Percentiles rank a stretch among this genome's conserved stretches.
Evolutionary conservation across 2,329 filamentous ascomycete species (phyloP).

Genomic region (Penicillium paneum): DNA sequence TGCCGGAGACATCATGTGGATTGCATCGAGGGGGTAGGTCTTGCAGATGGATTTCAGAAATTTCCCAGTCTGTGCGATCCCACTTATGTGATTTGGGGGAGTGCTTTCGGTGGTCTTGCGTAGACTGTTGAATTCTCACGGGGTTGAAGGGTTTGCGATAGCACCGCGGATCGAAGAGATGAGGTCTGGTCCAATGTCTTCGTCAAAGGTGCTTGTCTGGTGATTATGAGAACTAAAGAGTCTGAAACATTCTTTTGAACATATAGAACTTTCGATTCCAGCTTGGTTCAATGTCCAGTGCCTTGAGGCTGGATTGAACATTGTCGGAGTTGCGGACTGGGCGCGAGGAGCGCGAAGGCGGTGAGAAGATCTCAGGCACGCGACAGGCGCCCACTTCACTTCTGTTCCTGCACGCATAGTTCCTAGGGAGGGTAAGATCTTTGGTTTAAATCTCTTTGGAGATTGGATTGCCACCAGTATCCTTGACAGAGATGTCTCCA

Average conservation of each 20-base stretch:
- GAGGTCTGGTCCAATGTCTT: not conserved
- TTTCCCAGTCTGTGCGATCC: not conserved
- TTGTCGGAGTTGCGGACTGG: conserved; percentile 8
- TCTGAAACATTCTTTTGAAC: not conserved
- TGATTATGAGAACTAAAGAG: not conserved
- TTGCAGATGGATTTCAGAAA: not conserved
- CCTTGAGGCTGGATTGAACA: not conserved
- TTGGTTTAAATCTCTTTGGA: not conserved
- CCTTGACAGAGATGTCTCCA: too few relatives aligned
- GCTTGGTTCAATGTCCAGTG: not conserved
- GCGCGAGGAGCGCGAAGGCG: not conserved
- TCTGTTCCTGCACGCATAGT: not conserved
- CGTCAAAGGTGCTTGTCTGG: too few relatives aligned
- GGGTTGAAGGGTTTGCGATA: conserved; percentile 1
- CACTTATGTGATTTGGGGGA: not conserved
- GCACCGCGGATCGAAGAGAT: conserved; percentile 1
- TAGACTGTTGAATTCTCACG: not conserved
- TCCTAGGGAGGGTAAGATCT: not conserved
- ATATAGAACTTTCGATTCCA: not conserved
- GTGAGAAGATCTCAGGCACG: not conserved
- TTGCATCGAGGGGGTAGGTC: not conserved
- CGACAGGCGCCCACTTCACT: not conserved
- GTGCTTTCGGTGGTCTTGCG: not conserved
- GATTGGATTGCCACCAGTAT: not conserved
- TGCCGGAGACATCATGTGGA: conserved; percentile 17